These are phyloP conservation scores for Candida chauliodis DNA, from an alignment of 805 yeast genomes.

Conservation along the genomic window DNA sequence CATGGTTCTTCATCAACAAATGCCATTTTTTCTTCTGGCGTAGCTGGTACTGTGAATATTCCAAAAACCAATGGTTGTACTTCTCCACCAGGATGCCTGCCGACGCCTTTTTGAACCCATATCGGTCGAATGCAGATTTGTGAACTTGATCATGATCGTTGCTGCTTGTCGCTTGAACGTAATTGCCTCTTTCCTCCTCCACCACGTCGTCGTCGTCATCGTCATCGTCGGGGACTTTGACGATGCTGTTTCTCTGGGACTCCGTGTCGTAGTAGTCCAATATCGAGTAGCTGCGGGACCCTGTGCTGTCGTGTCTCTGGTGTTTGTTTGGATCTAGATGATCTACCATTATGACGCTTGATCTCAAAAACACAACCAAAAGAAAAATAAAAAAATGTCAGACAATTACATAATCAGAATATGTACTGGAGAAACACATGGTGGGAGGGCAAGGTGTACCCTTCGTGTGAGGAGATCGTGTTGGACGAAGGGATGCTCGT, in stretches of 20 bases:
- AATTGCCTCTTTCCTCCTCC: constrained; percentile 4
- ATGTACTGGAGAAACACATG: constrained; percentile 36
- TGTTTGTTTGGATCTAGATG: constrained; percentile 14
- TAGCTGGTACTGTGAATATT: constrained; percentile 59
- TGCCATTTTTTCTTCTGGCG: constrained; percentile 79
- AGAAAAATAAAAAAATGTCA: not conserved
- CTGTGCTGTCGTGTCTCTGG: constrained; percentile 27
- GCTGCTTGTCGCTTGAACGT: constrained; percentile 3
- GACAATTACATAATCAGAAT: not conserved
- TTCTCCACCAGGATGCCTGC: constrained; percentile 44
- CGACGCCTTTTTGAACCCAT: constrained; percentile 79
- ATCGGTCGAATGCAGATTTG: constrained; percentile 52
- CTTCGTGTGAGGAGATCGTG: constrained; percentile 27
- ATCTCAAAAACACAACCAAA: too few species aligned
- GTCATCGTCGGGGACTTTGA: not conserved
- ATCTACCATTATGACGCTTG: not conserved
- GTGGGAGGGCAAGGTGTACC: constrained; percentile 20
- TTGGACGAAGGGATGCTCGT: constrained; percentile 34
- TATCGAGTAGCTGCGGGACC: constrained; percentile 35
- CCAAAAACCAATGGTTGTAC: constrained; percentile 74
- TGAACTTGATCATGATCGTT: constrained; percentile 12
- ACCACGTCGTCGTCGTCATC: constrained; percentile 4
- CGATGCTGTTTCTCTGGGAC: constrained; percentile 5
- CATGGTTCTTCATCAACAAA: constrained; percentile 59
- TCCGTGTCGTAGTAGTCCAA: constrained; percentile 30